These are phyloP conservation scores for Echinochloa phyllopogon DNA, from an alignment of 176 grass and related monocot genomes.

Conservation along the genomic window DNA sequence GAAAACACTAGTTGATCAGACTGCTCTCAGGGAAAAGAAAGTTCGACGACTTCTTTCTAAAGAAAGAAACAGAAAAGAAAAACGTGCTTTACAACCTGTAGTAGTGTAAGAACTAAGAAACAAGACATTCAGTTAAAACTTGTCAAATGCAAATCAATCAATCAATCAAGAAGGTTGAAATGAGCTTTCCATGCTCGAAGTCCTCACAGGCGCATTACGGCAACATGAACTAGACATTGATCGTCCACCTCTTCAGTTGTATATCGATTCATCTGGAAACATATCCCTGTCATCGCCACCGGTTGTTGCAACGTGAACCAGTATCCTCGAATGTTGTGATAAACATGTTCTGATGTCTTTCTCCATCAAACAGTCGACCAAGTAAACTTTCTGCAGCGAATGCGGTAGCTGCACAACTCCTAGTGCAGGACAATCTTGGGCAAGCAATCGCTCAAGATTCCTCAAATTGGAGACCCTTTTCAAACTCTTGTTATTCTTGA, in stretches of 20 bases:
- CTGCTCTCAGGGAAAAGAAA: no score
- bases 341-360: neutral
- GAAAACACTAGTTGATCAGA: no score
- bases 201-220: neutral
- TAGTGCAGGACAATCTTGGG: neutral
- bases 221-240: neutral
- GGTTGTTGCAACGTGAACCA: neutral
- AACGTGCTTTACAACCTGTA: neutral
- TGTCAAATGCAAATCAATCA: neutral
- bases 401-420: neutral
- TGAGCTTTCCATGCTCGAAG: constrained; percentile 14
- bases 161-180: neutral
- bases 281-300: neutral
- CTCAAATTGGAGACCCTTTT: neutral
- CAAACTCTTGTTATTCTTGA: neutral
- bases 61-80: neutral
- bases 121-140: neutral
- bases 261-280: neutral
- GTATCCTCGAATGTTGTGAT: neutral
- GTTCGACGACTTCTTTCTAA: neutral
- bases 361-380: neutral
- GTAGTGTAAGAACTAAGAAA: neutral
- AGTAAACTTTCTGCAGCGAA: constrained; percentile 8
- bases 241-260: neutral
- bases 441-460: neutral